These are phyloP conservation scores for Tolypocladium amazonense DNA, from an alignment of 2,329 filamentous ascomycete genomes.

Conservation along the genomic window DNA sequence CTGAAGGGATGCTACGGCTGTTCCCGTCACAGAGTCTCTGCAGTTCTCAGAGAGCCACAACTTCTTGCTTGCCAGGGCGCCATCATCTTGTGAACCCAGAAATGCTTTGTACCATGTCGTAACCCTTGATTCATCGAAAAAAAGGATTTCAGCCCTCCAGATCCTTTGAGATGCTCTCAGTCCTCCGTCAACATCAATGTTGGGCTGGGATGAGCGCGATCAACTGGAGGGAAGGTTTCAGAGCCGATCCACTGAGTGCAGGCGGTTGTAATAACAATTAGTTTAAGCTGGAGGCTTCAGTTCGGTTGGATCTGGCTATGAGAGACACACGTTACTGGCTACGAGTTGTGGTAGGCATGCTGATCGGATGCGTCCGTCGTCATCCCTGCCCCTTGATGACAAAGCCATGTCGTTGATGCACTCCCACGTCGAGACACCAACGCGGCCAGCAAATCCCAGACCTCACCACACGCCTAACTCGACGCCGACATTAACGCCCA, in stretches of 20 bases:
- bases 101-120: neutral
- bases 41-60: no score
- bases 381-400: slow-evolving; percentile 11
- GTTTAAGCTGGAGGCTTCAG: no score
- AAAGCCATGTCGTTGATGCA: slow-evolving; percentile 5
- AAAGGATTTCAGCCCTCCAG: neutral
- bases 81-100: neutral
- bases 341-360: neutral
- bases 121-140: neutral
- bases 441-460: neutral
- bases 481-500: neutral
- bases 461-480: neutral
- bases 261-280: no score
- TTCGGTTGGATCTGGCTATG: no score
- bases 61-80: no score
- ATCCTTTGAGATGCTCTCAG: neutral
- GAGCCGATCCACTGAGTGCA: no score
- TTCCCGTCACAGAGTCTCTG: neutral
- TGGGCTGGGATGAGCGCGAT: no score
- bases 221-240: no score
- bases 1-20: neutral
- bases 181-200: no score
- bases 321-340: no score
- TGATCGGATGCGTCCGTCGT: neutral
- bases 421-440: neutral